Percentiles rank a stretch among this genome's conserved stretches.
phyloP scores from a whole-genome alignment of 257 asterid genomes.

The Solanum clarkiae region DNA sequence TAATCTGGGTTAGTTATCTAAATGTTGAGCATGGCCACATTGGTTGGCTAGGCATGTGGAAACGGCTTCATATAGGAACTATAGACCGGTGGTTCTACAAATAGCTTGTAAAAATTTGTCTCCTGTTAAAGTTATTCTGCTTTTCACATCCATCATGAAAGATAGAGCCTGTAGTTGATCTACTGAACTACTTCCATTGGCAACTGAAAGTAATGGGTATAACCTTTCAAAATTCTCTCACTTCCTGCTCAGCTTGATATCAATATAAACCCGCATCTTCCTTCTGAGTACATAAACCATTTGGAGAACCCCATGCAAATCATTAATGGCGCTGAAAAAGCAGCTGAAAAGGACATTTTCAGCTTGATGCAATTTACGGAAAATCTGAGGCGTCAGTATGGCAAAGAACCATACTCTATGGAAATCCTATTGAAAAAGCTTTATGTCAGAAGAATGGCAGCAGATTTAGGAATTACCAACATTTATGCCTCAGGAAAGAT shows the following conservation, averaged over 20 bases:
- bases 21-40: not conserved
- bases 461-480: conserved; percentile 74
- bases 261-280: conserved; percentile 76
- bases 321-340: conserved; percentile 68
- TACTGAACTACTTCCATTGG: not conserved
- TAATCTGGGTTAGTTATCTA: not conserved
- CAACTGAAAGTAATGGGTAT: not conserved
- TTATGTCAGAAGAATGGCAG: conserved; percentile 91
- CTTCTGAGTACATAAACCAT: conserved; percentile 86
- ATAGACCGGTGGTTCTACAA: not conserved
- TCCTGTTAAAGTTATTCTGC: not conserved
- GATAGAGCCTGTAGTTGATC: not conserved
- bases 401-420: conserved; percentile 95
- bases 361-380: conserved; percentile 76
- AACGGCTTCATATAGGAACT: not conserved
- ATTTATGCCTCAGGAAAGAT: conserved; percentile 67
- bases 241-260: conserved; percentile 50
- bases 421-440: conserved; percentile 88
- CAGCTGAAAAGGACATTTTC: conserved; percentile 81
- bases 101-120: not conserved
- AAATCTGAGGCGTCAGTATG: conserved; percentile 74
- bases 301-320: conserved; percentile 87
- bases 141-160: not conserved
- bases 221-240: not conserved
- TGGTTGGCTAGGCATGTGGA: not conserved